Evolutionary conservation across 2,329 filamentous ascomycete species (phyloP).

Genomic region (Trichoderma atroviride): DNA sequence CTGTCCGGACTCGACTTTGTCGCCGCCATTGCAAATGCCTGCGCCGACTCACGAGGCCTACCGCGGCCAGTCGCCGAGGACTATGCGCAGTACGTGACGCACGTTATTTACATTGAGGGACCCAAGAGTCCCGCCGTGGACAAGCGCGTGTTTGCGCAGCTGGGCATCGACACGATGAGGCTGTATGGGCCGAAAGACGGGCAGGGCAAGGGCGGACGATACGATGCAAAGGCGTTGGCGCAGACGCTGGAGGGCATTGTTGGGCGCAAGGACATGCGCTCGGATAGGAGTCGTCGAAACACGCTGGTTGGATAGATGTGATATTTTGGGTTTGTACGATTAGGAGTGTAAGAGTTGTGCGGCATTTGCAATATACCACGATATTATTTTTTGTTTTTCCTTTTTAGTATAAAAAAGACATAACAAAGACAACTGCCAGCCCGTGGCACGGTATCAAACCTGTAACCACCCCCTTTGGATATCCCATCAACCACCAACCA

Average conservation of each 20-base stretch:
- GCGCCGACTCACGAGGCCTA: constrained; percentile 65
- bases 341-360: background rate
- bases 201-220: constrained; percentile 54
- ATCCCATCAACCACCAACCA: background rate
- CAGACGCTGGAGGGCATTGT: constrained; percentile 79
- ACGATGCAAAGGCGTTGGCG: constrained; percentile 74
- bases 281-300: constrained; percentile 49
- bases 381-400: constrained; percentile 8
- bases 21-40: constrained; percentile 74
- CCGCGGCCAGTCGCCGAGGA: constrained; percentile 46
- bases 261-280: constrained; percentile 53
- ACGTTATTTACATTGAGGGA: constrained; percentile 78
- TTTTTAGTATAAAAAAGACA: background rate
- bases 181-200: constrained; percentile 69
- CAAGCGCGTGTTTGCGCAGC: constrained; percentile 58
- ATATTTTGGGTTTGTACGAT: background rate
- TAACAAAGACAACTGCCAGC: background rate
- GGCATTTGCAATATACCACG: background rate
- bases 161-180: constrained; percentile 77
- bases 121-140: constrained; percentile 72
- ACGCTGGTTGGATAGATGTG: constrained; percentile 43
- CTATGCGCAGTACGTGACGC: constrained; percentile 74
- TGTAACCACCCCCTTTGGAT: constrained; percentile 2
- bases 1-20: constrained; percentile 83
- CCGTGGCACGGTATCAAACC: constrained; percentile 22